Base-by-base conservation (phyloP, 2,329 filamentous ascomycete genomes). In the Paraphaeosphaeria sporulosa region DNA sequence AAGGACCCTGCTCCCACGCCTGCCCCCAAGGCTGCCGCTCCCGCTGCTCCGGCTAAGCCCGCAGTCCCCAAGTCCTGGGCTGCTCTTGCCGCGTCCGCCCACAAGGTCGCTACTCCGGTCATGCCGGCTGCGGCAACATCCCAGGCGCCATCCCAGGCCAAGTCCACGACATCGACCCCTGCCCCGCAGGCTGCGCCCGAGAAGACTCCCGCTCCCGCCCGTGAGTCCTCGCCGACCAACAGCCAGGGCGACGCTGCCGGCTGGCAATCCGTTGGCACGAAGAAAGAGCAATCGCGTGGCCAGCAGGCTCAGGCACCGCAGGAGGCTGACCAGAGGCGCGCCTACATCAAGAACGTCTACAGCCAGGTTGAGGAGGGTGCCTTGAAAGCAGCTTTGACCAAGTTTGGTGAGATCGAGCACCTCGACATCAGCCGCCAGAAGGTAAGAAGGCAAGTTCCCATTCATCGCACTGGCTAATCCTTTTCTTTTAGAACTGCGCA, bases 301-400 rank as follows among this genome's bases (percentile, higher is more conserved):
- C 90, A 91, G 78, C 90, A 91, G 78, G 87, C 89, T 57, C 84
- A 87, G 69, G 83, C 87, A 58, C 83, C 83, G 27, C 76, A 81
- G 49, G 91, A 94, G 72, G 90, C 92, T 72, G 90, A 94, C 64
- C 87, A 87, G 63, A 89, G 89, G 56, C 87, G 93, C 68, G 95
- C 91, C 21, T 98, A 97, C 79, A 93, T 99, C 79, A 97, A 97
- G 84, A 96, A 94, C 71, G 94, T 98, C 52, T 94, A 89, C 52
- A 93, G 96, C 36, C 94, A 93, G 81, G 89, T 99, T 55, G 87
- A 92, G 75, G 86, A 89, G 15, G 86, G 88, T 43, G 87, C 92
- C 49, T 84, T 99, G 61, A 90, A 86, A 78, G 84, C 85, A 55
- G 85, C 87, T 56, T 83, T 99, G 54, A 84, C 88, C 68, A 87